phyloP scores from a whole-genome alignment of 352 stramenopile species.

The Globisporangium paddicum region DNA sequence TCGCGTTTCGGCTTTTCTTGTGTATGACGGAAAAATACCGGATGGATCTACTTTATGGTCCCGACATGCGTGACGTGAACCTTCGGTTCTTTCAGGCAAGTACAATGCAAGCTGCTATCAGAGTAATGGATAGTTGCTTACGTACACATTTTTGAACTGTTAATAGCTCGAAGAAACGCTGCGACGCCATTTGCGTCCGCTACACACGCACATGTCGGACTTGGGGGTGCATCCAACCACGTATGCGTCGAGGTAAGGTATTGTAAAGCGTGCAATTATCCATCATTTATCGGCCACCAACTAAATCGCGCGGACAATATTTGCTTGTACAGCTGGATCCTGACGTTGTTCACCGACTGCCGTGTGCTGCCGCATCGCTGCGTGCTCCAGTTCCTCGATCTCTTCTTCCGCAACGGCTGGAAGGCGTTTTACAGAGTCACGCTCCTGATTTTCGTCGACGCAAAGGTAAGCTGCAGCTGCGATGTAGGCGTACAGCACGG shows the following conservation, averaged over 20 bases:
- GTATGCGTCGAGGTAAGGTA: slow-evolving; percentile 35
- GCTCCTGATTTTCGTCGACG: slow-evolving; percentile 29
- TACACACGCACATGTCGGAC: slow-evolving; percentile 42
- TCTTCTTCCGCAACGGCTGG: slow-evolving; percentile 49
- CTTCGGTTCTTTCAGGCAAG: slow-evolving; percentile 37
- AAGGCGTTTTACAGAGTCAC: slow-evolving; percentile 42
- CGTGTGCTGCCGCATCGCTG: slow-evolving; percentile 32
- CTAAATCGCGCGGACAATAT: neutral
- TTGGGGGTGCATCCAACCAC: slow-evolving; percentile 38
- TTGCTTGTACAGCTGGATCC: slow-evolving; percentile 29
- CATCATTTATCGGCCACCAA: neutral
- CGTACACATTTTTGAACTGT: neutral
- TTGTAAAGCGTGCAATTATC: neutral
- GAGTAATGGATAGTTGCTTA: no score
- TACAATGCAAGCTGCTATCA: neutral
- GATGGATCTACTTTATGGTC: slow-evolving; percentile 39
- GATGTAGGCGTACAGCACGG: neutral
- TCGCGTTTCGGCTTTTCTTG: slow-evolving; percentile 42
- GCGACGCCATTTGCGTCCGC: slow-evolving; percentile 26
- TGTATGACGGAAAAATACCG: slow-evolving; percentile 47
- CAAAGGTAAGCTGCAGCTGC: slow-evolving; percentile 23
- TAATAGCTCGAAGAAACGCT: slow-evolving; percentile 36
- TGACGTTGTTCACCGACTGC: slow-evolving; percentile 50
- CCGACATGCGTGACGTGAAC: slow-evolving; percentile 49
- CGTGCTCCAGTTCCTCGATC: slow-evolving; percentile 35